Conservation (phyloP, 2,329 filamentous ascomycete species). For the Gaeumannomyces sp. region DNA sequence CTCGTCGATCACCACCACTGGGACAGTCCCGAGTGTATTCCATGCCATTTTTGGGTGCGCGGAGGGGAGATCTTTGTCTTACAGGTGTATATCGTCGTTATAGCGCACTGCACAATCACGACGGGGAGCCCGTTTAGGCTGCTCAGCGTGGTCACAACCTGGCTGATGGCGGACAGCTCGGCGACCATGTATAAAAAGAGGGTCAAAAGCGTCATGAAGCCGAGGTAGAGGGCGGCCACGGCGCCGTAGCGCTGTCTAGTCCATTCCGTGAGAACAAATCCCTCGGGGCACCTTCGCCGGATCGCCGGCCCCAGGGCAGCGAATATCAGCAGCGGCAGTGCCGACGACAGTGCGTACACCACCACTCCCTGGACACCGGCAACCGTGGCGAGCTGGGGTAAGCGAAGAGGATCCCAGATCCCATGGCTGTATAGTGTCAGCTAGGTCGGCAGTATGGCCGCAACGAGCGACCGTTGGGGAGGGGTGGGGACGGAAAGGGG, state of each 20-base stretch:
- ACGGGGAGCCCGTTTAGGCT: constrained; percentile 68
- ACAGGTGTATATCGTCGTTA: constrained; percentile 84
- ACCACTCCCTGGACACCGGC: constrained; percentile 73
- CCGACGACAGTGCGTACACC: constrained; percentile 67
- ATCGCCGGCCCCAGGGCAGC: constrained; percentile 71
- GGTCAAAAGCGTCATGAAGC: constrained; percentile 71
- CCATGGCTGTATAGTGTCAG: constrained; percentile 53
- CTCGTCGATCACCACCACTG: not conserved
- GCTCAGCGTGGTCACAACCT: constrained; percentile 69
- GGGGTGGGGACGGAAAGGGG: constrained; percentile 19
- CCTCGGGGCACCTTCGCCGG: constrained; percentile 71
- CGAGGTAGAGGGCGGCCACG: constrained; percentile 64
- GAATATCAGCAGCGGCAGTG: constrained; percentile 68
- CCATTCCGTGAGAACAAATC: constrained; percentile 82
- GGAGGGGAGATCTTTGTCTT: constrained; percentile 22
- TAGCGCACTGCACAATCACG: constrained; percentile 68
- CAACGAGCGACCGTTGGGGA: constrained; percentile 18
- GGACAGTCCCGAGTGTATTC: too few relatives aligned
- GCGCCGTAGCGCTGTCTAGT: constrained; percentile 70
- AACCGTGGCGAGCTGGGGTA: constrained; percentile 75
- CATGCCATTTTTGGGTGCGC: not conserved
- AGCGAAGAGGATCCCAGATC: constrained; percentile 75
- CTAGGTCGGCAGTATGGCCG: constrained; percentile 10
- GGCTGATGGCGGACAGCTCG: constrained; percentile 74
- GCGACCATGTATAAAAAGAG: constrained; percentile 84